These are phyloP conservation scores for Pythium pyrilobum DNA, from an alignment of 352 stramenopile genomes.

Conservation along the genomic window DNA sequence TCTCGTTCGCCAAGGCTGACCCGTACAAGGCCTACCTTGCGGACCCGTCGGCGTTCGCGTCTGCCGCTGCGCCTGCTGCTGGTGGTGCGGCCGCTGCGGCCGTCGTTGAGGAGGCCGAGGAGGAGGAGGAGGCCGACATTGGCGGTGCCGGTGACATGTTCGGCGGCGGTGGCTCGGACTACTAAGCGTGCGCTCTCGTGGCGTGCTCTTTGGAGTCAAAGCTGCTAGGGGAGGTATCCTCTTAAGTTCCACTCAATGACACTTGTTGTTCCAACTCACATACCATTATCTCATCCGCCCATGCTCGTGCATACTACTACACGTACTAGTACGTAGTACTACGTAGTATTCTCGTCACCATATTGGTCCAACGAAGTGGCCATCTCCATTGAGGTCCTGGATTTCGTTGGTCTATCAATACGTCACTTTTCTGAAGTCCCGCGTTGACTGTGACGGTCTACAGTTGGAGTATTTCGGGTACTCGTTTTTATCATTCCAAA, in stretches of 20 bases:
- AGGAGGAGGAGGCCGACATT: constrained; percentile 73
- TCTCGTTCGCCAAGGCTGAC: constrained; percentile 98
- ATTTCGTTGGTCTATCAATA: constrained; percentile 6
- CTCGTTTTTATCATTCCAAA: background rate
- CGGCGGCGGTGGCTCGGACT: constrained; percentile 54
- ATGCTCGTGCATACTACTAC: too few species aligned
- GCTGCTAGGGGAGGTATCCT: background rate
- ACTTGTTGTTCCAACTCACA: constrained; percentile 17
- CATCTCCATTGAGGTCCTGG: background rate
- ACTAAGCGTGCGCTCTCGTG: constrained; percentile 38
- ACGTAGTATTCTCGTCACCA: too few species aligned
- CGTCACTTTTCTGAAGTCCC: background rate
- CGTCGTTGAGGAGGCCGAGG: constrained; percentile 55
- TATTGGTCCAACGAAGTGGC: background rate
- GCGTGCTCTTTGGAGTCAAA: background rate
- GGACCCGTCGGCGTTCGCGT: constrained; percentile 92
- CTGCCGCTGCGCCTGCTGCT: constrained; percentile 76
- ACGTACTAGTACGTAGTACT: too few species aligned
- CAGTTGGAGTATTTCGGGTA: background rate
- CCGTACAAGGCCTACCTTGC: constrained; percentile 96
- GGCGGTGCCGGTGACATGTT: constrained; percentile 89
- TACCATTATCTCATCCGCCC: too few species aligned
- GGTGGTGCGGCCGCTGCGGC: constrained; percentile 63
- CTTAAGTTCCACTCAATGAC: constrained; percentile 8
- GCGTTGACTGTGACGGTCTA: background rate